Conservation (phyloP, 495 filamentous ascomycete genomes). For the Aspergillus bridgeri region DNA sequence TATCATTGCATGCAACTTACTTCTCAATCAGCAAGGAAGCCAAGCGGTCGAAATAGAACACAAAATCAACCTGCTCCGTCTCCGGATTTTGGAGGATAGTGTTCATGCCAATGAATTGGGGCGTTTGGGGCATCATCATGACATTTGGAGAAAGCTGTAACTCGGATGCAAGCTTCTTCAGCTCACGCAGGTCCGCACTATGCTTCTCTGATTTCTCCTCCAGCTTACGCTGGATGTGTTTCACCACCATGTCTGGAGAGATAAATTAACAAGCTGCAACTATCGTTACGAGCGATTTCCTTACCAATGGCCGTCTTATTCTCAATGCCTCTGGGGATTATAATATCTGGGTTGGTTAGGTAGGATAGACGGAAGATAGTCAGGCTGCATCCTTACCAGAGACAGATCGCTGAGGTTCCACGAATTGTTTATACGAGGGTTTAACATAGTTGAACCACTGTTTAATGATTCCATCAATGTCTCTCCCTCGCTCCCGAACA, state of each 20-base stretch:
- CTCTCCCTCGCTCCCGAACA: constrained; percentile 76
- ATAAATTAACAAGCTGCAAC: constrained; percentile 15
- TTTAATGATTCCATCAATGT: constrained; percentile 93
- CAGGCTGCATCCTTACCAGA: constrained; percentile 48
- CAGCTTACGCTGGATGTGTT: constrained; percentile 81
- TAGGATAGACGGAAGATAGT: not conserved
- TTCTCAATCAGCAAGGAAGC: constrained; percentile 79
- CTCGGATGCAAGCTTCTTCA: constrained; percentile 64
- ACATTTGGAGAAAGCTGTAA: constrained; percentile 72
- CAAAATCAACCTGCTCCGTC: constrained; percentile 82
- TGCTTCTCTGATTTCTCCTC: constrained; percentile 82
- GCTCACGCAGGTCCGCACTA: constrained; percentile 66
- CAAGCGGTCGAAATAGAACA: constrained; percentile 93
- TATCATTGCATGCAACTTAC: constrained; percentile 35
- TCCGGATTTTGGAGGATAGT: constrained; percentile 82
- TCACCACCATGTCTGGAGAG: constrained; percentile 75
- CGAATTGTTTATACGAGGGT: constrained; percentile 86
- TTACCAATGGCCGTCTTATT: constrained; percentile 88
- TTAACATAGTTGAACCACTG: constrained; percentile 97
- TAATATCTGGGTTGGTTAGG: constrained; percentile 64
- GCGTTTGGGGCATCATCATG: constrained; percentile 64
- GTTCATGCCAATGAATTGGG: constrained; percentile 81
- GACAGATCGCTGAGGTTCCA: constrained; percentile 82
- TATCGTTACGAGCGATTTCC: constrained; percentile 10
- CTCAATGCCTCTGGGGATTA: constrained; percentile 90